These are phyloP conservation scores for Solanum etuberosum DNA, from an alignment of 257 asterid species.

Conservation along the genomic window DNA sequence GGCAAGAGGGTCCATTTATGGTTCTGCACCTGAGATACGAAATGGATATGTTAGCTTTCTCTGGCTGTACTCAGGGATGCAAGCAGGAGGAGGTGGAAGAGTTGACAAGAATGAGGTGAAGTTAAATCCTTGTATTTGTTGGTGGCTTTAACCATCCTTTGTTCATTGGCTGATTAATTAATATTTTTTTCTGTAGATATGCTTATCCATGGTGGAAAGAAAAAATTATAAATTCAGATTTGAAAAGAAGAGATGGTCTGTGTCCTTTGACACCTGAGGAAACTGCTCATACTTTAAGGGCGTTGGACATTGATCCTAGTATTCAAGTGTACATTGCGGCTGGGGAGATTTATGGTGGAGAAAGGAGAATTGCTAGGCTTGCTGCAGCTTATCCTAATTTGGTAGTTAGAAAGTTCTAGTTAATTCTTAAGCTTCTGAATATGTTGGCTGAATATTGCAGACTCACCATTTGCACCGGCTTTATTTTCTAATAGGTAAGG, in stretches of 20 bases:
- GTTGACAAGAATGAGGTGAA: constrained; percentile 25
- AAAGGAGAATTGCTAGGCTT: constrained; percentile 13
- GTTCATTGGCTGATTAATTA: not conserved
- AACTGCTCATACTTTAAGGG: constrained; percentile 24
- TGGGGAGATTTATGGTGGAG: constrained; percentile 26
- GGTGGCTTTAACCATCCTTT: not conserved
- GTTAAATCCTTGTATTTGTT: not conserved
- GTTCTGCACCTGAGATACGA: constrained; percentile 30
- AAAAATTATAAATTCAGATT: constrained; percentile 18
- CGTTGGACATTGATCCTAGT: constrained; percentile 12
- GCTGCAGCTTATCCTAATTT: constrained; percentile 14
- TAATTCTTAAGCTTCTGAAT: not conserved
- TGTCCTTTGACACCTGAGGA: constrained; percentile 37
- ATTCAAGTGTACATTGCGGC: constrained; percentile 26
- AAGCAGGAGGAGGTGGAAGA: constrained; percentile 17
- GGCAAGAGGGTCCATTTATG: constrained; percentile 26
- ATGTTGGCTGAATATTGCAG: not conserved
- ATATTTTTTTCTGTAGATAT: constrained; percentile 1
- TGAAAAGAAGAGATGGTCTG: constrained; percentile 21
- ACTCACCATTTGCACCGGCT: not conserved
- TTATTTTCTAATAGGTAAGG: constrained; percentile 9
- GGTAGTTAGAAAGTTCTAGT: constrained; percentile 1
- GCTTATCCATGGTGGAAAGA: constrained; percentile 32
- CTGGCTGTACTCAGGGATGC: constrained; percentile 31
- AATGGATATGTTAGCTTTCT: constrained; percentile 32